Conservation (phyloP, 1,284 basidiomycete genomes). For the Mycosarcoma mackinlayi region DNA sequence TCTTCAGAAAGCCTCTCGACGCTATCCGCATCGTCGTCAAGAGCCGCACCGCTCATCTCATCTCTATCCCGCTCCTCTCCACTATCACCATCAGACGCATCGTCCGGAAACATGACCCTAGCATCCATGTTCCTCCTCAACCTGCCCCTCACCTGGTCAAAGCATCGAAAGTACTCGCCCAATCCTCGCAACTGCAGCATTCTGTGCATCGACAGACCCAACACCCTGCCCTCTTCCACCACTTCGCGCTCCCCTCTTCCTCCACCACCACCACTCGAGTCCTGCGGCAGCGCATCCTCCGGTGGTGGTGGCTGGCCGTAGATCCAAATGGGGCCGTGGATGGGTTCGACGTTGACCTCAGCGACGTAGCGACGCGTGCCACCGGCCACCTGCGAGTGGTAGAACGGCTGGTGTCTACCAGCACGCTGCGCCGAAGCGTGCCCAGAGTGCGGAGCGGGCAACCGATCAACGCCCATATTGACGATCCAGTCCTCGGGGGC, state of each 20-base stretch:
- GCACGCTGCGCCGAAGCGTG: background rate
- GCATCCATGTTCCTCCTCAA: constrained; percentile 16
- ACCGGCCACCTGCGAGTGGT: constrained; percentile 33
- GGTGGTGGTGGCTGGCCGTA: constrained; percentile 18
- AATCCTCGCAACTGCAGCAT: constrained; percentile 21
- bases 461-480: constrained; percentile 52
- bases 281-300: no score
- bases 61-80: constrained; percentile 12
- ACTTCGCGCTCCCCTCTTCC: background rate
- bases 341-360: constrained; percentile 36
- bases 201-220: constrained; percentile 7
- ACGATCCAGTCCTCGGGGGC: constrained; percentile 52
- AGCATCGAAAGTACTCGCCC: constrained; percentile 43
- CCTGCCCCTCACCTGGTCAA: constrained; percentile 23
- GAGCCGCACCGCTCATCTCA: background rate
- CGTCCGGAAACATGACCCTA: constrained; percentile 39
- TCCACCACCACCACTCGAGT: no score
- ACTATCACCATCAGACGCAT: constrained; percentile 28
- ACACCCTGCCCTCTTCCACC: constrained; percentile 6
- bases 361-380: constrained; percentile 40
- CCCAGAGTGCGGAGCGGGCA: constrained; percentile 16
- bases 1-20: constrained; percentile 20
- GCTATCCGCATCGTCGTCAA: background rate
- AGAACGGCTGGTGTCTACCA: constrained; percentile 45
- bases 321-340: constrained; percentile 26